These are phyloP conservation scores for Hanseniaspora thailandica DNA, from an alignment of 805 yeast species.

Conservation along the genomic window DNA sequence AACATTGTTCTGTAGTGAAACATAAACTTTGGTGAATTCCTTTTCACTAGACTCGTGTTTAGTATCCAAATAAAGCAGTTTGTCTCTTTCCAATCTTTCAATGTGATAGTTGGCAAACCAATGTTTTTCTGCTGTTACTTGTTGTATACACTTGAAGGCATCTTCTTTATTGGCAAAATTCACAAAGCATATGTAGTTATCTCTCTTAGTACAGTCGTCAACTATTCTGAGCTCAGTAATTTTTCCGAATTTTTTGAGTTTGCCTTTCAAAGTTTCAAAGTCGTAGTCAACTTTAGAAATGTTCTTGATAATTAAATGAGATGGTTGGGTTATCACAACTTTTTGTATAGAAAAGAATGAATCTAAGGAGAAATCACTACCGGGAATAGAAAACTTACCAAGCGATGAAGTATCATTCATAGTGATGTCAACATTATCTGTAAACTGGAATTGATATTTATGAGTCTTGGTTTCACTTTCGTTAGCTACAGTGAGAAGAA, in stretches of 20 bases:
- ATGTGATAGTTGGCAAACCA: conserved; percentile 12
- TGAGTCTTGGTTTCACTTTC: neutral
- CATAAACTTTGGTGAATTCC: conserved; percentile 3
- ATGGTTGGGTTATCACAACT: neutral
- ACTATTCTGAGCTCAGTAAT: neutral
- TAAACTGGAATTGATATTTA: neutral
- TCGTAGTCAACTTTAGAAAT: neutral
- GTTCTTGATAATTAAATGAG: conserved; percentile 6
- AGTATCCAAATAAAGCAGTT: neutral
- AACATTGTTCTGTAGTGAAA: neutral
- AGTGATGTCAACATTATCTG: neutral
- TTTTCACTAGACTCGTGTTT: neutral
- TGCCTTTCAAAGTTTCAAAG: neutral
- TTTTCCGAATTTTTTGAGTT: neutral
- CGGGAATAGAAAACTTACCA: neutral
- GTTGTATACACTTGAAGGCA: neutral
- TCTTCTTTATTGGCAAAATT: neutral
- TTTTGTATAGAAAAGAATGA: neutral
- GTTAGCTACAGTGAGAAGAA: neutral
- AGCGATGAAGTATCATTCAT: neutral
- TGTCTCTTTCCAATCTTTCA: conserved; percentile 13
- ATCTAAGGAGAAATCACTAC: neutral
- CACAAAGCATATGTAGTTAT: conserved; percentile 2
- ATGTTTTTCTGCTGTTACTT: neutral
- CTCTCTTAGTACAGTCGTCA: neutral